Conservation (phyloP, 352 stramenopile genomes). For the Phytophthora capsici region DNA sequence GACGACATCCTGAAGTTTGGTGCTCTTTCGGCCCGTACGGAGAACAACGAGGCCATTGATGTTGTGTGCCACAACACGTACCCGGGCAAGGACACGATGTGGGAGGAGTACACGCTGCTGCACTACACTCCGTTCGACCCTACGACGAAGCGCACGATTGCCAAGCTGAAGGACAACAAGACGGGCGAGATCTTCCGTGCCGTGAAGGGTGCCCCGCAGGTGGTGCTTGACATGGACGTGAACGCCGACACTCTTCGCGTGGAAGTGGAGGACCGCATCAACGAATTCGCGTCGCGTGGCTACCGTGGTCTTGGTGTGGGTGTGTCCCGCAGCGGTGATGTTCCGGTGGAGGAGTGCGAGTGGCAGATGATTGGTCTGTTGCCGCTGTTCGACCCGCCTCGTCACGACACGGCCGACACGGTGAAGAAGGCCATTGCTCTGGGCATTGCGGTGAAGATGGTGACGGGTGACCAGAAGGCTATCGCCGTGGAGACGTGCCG, state of each 20-base stretch:
- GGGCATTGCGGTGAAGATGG: constrained; percentile 95
- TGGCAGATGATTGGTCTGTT: constrained; percentile 94
- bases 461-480: constrained; percentile 94
- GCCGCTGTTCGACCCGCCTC: constrained; percentile 94
- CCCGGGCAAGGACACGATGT: constrained; percentile 82
- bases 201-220: constrained; percentile 93
- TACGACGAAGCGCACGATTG: constrained; percentile 92
- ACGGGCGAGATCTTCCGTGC: constrained; percentile 90
- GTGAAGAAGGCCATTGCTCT: constrained; percentile 91
- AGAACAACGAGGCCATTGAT: constrained; percentile 83
- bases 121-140: constrained; percentile 88
- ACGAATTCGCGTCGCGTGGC: constrained; percentile 76
- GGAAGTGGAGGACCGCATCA: constrained; percentile 82
- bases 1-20: constrained; percentile 69
- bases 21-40: constrained; percentile 66
- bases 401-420: constrained; percentile 92
- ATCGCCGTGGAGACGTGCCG: constrained; percentile 94
- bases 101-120: constrained; percentile 76
- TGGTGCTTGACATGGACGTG: constrained; percentile 87
- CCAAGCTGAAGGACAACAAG: constrained; percentile 82
- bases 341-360: constrained; percentile 76
- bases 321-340: constrained; percentile 63
- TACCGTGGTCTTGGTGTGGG: constrained; percentile 76
- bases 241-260: constrained; percentile 60
- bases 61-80: constrained; percentile 79